These are phyloP conservation scores for Bolboschoenoplectus hybrid DNA, from an alignment of 202 grass and related monocot species.

Conservation along the genomic window DNA sequence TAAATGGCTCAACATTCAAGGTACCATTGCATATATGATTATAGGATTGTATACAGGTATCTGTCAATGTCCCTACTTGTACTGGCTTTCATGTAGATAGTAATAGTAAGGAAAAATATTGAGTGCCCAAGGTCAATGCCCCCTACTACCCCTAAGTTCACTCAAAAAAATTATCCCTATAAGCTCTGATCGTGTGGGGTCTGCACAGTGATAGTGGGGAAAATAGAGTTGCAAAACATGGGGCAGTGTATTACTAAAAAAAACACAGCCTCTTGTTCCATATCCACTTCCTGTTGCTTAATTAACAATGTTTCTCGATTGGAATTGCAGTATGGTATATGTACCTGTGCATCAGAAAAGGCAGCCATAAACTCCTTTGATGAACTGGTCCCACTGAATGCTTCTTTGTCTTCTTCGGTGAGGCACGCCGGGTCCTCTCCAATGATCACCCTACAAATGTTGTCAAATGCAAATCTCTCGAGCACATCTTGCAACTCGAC, in stretches of 20 bases:
- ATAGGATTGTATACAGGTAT: background rate
- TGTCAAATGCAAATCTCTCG: slow-evolving; percentile 61
- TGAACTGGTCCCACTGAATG: background rate
- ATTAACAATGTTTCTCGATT: background rate
- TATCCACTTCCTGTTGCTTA: background rate
- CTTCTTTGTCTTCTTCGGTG: slow-evolving; percentile 10
- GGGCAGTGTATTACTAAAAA: too few relatives aligned
- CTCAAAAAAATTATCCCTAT: too few relatives aligned
- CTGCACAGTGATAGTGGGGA: too few relatives aligned
- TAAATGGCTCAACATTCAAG: background rate
- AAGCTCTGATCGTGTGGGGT: too few relatives aligned
- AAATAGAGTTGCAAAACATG: too few relatives aligned
- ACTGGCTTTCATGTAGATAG: background rate
- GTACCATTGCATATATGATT: background rate
- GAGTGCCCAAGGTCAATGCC: too few relatives aligned
- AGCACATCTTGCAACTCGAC: slow-evolving; percentile 53
- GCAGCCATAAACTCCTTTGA: slow-evolving; percentile 33
- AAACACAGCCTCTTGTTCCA: background rate
- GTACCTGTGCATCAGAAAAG: slow-evolving; percentile 28
- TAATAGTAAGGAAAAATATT: background rate
- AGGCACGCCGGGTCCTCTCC: slow-evolving; percentile 65
- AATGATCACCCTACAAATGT: slow-evolving; percentile 54
- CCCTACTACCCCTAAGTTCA: too few relatives aligned
- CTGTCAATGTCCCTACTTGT: too few relatives aligned
- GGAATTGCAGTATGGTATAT: background rate